Conservation (phyloP, 2,329 filamentous ascomycete species). For the Pseudogymnoascus sp. region DNA sequence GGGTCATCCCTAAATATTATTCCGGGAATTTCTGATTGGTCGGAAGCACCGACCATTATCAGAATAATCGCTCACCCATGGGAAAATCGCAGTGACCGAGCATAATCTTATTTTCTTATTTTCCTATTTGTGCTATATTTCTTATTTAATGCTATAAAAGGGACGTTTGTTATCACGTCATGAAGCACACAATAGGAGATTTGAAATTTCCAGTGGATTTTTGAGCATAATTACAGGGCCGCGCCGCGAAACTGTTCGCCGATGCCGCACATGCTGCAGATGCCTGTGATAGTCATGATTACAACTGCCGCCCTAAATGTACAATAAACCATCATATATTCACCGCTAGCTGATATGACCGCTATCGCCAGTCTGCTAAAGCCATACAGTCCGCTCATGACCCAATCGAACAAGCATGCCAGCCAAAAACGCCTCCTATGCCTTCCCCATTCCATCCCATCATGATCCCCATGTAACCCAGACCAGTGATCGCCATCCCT, state of each 20-base stretch:
- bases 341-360: not conserved
- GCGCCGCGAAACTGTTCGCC: no score
- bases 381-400: constrained; percentile 5
- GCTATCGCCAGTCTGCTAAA: constrained; percentile 7
- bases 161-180: not conserved
- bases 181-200: not conserved
- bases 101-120: not conserved
- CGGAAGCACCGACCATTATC: not conserved
- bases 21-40: not conserved
- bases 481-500: not conserved
- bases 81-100: not conserved
- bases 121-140: not conserved
- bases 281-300: not conserved
- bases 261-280: not conserved
- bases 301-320: not conserved
- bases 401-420: constrained; percentile 5
- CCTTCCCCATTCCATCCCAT: not conserved
- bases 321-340: constrained; percentile 2
- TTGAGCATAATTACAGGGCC: not conserved
- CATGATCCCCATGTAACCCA: not conserved
- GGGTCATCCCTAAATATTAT: not conserved
- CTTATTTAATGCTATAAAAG: not conserved
- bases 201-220: not conserved
- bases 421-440: constrained; percentile 4
- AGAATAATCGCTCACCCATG: constrained; percentile 2